phyloP scores from a whole-genome alignment of 2,329 filamentous ascomycete genomes.

The Pseudogymnoascus sp. region DNA sequence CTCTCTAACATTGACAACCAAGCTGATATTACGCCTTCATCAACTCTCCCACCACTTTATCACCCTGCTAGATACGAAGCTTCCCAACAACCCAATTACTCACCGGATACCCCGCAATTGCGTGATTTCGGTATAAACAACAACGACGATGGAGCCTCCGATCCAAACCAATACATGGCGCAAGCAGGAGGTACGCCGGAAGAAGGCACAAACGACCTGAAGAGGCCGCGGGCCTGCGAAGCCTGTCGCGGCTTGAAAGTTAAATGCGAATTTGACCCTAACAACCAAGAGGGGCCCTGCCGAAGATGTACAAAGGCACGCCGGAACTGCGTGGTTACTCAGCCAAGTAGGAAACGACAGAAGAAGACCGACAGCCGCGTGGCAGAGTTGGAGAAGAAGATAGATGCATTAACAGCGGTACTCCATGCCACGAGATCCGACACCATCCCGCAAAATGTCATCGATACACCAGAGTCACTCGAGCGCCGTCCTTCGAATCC shows the following conservation, averaged over 20 bases:
- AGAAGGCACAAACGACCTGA: conserved; percentile 23
- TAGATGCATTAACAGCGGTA: conserved; percentile 33
- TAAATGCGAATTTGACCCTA: conserved; percentile 33
- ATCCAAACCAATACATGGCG: conserved; percentile 14
- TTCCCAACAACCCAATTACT: neutral
- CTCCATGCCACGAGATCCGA: conserved; percentile 28
- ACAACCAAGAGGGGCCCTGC: conserved; percentile 30
- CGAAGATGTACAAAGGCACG: conserved; percentile 35
- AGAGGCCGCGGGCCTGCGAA: conserved; percentile 34
- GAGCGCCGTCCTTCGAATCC: conserved; percentile 16
- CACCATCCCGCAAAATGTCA: neutral
- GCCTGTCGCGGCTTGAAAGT: conserved; percentile 37
- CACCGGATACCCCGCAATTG: conserved; percentile 7
- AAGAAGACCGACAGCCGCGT: conserved; percentile 39
- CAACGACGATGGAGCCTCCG: conserved; percentile 3
- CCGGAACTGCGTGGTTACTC: conserved; percentile 33
- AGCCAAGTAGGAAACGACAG: conserved; percentile 35
- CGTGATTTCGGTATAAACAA: conserved; percentile 1
- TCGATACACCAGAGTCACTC: neutral
- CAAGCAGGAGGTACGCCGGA: conserved; percentile 16
- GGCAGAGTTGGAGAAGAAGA: conserved; percentile 38
- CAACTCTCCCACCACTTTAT: conserved; percentile 6
- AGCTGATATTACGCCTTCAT: conserved; percentile 1
- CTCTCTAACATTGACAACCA: conserved; percentile 2
- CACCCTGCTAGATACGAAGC: conserved; percentile 1